Evolutionary conservation across 352 stramenopile species (phyloP).

Genomic region (Pythium sukuiense): DNA sequence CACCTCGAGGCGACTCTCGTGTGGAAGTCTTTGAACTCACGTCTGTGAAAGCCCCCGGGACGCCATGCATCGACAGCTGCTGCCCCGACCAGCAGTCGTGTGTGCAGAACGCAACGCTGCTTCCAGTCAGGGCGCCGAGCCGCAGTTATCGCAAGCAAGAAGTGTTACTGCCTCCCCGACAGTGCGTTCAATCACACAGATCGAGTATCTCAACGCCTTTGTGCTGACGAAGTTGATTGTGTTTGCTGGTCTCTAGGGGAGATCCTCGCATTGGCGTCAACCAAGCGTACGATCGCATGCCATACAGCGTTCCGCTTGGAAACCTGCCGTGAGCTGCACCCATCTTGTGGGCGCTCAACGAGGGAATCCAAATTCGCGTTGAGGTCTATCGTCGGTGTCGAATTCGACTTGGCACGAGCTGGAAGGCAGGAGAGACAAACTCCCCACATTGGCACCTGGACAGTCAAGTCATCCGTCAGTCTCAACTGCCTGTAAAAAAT

Average conservation of each 20-base stretch:
- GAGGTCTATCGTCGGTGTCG: slow-evolving; percentile 25
- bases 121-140: slow-evolving; percentile 38
- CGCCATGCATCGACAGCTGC: slow-evolving; percentile 67
- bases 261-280: slow-evolving; percentile 72
- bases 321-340: slow-evolving; percentile 45
- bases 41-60: slow-evolving; percentile 49
- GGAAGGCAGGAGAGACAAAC: slow-evolving; percentile 60
- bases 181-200: too few relatives aligned
- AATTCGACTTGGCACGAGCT: slow-evolving; percentile 54
- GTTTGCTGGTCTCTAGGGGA: slow-evolving; percentile 33
- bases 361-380: too few relatives aligned
- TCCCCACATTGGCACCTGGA: slow-evolving; percentile 56
- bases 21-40: slow-evolving; percentile 62
- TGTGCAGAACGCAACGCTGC: slow-evolving; percentile 47
- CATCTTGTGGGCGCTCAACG: too few relatives aligned
- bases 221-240: too few relatives aligned
- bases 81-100: slow-evolving; percentile 45
- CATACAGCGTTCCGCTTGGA: slow-evolving; percentile 68
- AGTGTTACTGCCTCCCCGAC: slow-evolving; percentile 45
- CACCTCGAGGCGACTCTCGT: slow-evolving; percentile 48
- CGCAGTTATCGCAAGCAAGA: slow-evolving; percentile 61
- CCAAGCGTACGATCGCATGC: slow-evolving; percentile 76
- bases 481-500: too few relatives aligned
- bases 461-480: not conserved
- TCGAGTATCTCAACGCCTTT: too few relatives aligned